These are phyloP conservation scores for Erythrophleum fordii DNA, from an alignment of 306 rosid genomes.

Conservation along the genomic window DNA sequence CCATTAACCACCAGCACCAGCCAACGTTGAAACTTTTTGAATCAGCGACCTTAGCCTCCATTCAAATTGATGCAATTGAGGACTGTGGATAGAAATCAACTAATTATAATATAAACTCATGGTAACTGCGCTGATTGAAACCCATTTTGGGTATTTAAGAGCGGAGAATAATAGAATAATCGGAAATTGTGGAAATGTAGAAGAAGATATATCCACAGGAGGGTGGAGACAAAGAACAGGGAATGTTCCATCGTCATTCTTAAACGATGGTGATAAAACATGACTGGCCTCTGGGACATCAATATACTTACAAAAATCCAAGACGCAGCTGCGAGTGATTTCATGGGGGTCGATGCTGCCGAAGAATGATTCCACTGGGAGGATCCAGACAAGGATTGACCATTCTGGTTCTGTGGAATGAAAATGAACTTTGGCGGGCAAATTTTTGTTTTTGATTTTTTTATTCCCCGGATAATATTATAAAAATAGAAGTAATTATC, in stretches of 20 bases:
- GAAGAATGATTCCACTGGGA: constrained; percentile 11
- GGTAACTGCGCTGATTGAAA: not conserved
- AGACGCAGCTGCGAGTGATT: not conserved
- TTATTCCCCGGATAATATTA: too few species aligned
- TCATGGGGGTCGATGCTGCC: not conserved
- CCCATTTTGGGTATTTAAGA: not conserved
- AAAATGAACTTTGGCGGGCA: not conserved
- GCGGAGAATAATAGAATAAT: not conserved
- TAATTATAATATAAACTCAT: not conserved
- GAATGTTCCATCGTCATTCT: constrained; percentile 21
- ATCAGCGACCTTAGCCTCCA: constrained; percentile 30
- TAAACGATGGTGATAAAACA: constrained; percentile 12
- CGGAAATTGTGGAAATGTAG: too few species aligned
- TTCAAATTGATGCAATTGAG: not conserved
- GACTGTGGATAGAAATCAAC: not conserved
- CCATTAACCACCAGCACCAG: constrained; percentile 47
- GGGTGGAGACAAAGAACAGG: constrained; percentile 25
- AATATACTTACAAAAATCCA: not conserved
- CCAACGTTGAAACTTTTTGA: constrained; percentile 33
- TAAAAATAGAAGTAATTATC: too few species aligned
- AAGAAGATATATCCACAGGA: too few species aligned
- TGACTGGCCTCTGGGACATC: not conserved
- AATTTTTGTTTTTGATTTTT: not conserved
- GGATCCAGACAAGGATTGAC: constrained; percentile 11
- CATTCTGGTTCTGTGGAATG: too few species aligned